These are phyloP conservation scores for Erigeron philadelphicus DNA, from an alignment of 140 eudicot species.

Conservation along the genomic window DNA sequence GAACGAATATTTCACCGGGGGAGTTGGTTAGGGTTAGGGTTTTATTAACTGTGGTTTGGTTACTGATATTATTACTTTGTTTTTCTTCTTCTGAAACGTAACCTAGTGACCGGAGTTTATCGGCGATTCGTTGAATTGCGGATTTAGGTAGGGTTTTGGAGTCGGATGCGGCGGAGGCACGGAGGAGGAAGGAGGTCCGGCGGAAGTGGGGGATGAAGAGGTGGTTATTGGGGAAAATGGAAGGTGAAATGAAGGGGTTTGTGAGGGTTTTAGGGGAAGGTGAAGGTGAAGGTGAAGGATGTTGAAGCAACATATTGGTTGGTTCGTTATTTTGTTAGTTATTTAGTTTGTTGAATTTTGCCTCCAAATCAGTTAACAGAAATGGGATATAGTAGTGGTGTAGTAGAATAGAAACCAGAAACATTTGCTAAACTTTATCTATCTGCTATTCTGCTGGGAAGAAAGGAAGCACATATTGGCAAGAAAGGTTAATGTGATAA, in stretches of 20 bases:
- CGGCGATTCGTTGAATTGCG: conserved; percentile 75
- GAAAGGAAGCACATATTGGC: too few relatives aligned
- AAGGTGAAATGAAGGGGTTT: conserved; percentile 25
- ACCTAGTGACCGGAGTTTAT: conserved; percentile 79
- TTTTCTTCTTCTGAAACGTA: conserved; percentile 36
- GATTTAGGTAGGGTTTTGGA: conserved; percentile 46
- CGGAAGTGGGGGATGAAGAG: conserved; percentile 13
- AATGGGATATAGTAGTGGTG: too few relatives aligned
- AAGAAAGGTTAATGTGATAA: too few relatives aligned
- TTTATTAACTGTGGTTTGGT: background rate
- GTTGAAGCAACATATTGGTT: conserved; percentile 38
- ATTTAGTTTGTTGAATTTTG: too few relatives aligned
- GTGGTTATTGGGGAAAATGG: conserved; percentile 25
- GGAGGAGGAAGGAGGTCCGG: conserved; percentile 32
- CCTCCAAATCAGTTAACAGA: too few relatives aligned
- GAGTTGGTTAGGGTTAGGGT: conserved; percentile 19
- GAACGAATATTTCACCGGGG: conserved; percentile 81
- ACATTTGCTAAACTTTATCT: too few relatives aligned
- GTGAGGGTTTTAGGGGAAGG: conserved; percentile 34
- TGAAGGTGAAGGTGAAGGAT: conserved; percentile 30
- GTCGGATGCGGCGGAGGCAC: conserved; percentile 36
- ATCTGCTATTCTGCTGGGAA: too few relatives aligned
- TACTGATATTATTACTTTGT: background rate
- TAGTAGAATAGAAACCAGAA: too few relatives aligned
- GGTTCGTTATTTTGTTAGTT: too few relatives aligned